These are phyloP conservation scores for Populus hybrid DNA, from an alignment of 441 rosid species.

Conservation along the genomic window DNA sequence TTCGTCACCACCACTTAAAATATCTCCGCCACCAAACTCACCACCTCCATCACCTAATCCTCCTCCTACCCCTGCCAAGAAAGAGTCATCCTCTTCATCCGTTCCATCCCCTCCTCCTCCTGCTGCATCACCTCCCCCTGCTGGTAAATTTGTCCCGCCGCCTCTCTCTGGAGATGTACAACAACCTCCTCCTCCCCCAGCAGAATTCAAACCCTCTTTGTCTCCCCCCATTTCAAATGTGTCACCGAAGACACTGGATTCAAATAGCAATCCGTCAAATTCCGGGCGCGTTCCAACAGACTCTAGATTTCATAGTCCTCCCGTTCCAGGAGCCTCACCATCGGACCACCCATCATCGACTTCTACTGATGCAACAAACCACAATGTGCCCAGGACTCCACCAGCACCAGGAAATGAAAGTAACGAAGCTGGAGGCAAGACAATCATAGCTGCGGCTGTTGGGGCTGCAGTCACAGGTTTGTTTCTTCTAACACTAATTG, in stretches of 20 bases:
- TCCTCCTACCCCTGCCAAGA: constrained; percentile 3
- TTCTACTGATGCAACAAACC: constrained; percentile 14
- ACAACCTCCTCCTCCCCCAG: constrained; percentile 19
- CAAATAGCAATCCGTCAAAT: background rate
- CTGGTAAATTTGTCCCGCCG: constrained; percentile 10
- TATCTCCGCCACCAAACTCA: constrained; percentile 3
- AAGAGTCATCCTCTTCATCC: background rate
- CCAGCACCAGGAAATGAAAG: constrained; percentile 7
- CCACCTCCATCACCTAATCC: constrained; percentile 9
- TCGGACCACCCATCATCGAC: constrained; percentile 11
- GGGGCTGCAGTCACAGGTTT: constrained; percentile 33
- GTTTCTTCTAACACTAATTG: constrained; percentile 40
- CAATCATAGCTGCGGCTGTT: constrained; percentile 26
- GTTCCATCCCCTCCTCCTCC: constrained; percentile 20
- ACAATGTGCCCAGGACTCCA: constrained; percentile 11
- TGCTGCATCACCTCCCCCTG: constrained; percentile 6
- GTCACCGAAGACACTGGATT: constrained; percentile 16
- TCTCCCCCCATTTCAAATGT: constrained; percentile 15
- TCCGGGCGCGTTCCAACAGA: background rate
- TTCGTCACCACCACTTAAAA: constrained; percentile 12
- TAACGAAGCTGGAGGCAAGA: constrained; percentile 3
- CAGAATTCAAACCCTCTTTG: constrained; percentile 20
- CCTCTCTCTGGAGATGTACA: background rate
- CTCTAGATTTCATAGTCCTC: constrained; percentile 6
- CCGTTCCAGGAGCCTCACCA: constrained; percentile 5